Evolutionary conservation across 75 land plant species (phyloP), one percentile per base, ranked within the genome.

Genomic region (Picea glauca): DNA sequence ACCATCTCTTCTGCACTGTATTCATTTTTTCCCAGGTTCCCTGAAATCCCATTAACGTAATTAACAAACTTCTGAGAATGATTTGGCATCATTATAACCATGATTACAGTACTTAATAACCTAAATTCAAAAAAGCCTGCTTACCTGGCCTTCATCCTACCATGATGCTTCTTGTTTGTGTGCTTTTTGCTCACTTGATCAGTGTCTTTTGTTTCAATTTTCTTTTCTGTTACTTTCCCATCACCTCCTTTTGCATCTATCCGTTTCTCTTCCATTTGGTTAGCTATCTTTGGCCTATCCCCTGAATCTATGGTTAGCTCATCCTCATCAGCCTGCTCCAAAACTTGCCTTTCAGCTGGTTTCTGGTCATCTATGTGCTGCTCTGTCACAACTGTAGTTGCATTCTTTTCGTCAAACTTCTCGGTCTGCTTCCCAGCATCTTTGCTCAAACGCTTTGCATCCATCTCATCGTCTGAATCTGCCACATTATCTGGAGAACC

Each of bases 141-240:
- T 68, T 35, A 68, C 46, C 23, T 70, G 46, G 73, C 8, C 23
- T 70, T 70, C 17, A 18, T 46, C 73, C 40, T 70, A 11, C 33
- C 50, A 40, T 35, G 46, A 15, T 40, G 35, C 54, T 70, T 70
- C 73, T 70, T 70, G 46, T 70, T 46, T 46, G 54, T 70, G 40
- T 40, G 54, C n/a, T 70, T 70, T 65, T 38, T 70, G 73, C 46
- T 70, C 46, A 40, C 18, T 70, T 70, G 73, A 70, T 40, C 72
- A 38, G 18, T 46, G 20, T 40, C 54, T 40, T 70, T 70, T 40
- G n/a, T 1, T 38, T 70, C 73, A 70, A 18, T 46, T 46, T 70
- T n/a, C 33, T 70, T 33, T 40, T 70, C 46, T 38, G 15, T 70
- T 15, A 17, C 50, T 70, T 70, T 70, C 54, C 6, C 73, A 40